Evolutionary conservation across 2,329 filamentous ascomycete species (phyloP).

Genomic region (Corinectria fuckeliana): DNA sequence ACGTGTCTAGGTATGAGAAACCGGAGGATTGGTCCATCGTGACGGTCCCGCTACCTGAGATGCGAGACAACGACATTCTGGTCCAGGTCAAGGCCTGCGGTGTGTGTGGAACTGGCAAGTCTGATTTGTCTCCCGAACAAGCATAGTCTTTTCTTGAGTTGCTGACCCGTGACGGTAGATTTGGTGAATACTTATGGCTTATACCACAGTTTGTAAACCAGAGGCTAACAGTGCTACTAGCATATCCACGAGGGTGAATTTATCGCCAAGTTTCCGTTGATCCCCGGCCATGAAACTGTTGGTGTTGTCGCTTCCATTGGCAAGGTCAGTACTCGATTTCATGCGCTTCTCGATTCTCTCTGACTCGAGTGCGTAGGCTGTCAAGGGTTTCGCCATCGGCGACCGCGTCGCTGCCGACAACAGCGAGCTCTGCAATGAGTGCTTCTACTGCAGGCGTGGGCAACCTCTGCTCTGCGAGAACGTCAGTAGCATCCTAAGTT

Average conservation of each 20-base stretch:
- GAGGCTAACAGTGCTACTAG: conserved; percentile 24
- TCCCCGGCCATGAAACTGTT: conserved; percentile 73
- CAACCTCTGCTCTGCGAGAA: conserved; percentile 73
- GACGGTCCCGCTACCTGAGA: conserved; percentile 65
- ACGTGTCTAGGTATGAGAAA: conserved; percentile 60
- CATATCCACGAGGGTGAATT: conserved; percentile 76
- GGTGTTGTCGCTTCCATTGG: conserved; percentile 67
- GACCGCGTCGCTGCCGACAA: conserved; percentile 71
- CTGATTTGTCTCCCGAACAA: conserved; percentile 21
- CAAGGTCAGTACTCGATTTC: conserved; percentile 37
- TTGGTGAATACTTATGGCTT: conserved; percentile 39
- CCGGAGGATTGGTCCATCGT: conserved; percentile 67
- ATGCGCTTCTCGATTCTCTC: conserved; percentile 1
- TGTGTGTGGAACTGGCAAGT: conserved; percentile 64
- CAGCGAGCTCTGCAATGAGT: conserved; percentile 72
- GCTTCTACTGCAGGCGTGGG: conserved; percentile 76
- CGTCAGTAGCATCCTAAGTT: conserved; percentile 29
- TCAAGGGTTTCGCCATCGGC: conserved; percentile 65
- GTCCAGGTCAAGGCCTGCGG: conserved; percentile 73
- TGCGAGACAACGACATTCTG: conserved; percentile 66
- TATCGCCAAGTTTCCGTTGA: conserved; percentile 66
- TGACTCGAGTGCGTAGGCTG: conserved; percentile 47
- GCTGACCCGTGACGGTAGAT: conserved; percentile 40
- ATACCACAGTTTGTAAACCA: not conserved
- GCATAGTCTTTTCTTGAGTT: not conserved